Evolutionary conservation across 2,329 filamentous ascomycete species (phyloP), one percentile per base, ranked within the genome.

Genomic region (Penicillium sp.): DNA sequence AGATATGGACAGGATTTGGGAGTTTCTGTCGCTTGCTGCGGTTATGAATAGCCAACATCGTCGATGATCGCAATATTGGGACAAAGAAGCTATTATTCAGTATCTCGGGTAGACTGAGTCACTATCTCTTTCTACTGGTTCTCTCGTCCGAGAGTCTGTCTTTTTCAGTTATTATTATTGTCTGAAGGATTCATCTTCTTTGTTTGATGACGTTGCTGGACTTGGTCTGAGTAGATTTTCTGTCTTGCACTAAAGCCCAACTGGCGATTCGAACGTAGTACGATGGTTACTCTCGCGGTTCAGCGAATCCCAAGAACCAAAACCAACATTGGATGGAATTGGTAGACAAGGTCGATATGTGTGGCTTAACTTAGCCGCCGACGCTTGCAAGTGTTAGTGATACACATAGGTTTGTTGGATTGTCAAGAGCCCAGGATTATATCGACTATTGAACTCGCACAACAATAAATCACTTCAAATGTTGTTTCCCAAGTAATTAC

Each of bases 1-100:
- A 50, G 16, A 21, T 2, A 50, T 21, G 29, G 29, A 31, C 16
- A 44, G 21, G 31, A 10, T 3, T 35, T 41, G 23, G 2, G 32
- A 29, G n/a, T 49, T 40, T 42, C 37, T 37, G 45, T 53, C 51
- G 51, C 51, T 37, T 49, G n/a, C 15, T 42, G 51, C 51, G 51
- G 45, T 48, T 50, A 42, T 42, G n/a, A 10, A n/a, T 13, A 44
- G 25, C n/a, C 16, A 50, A 34, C n/a, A 45, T 34, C 21, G 47
- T 25, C 16, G 25, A 29, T 50, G 45, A 49, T 50, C 51, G 7
- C 37, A 54, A 54, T 42, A 15, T 37, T 31, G 5, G 31, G 27
- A 31, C 21, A 31, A 16, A 25, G 32, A 37, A 18, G 18, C 10
- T 18, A 23, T 37, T 50, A 34, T 29, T 54, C 51, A 50, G 16